Conservation (phyloP, 495 filamentous ascomycete genomes). For the Cercophora newfieldiana region DNA sequence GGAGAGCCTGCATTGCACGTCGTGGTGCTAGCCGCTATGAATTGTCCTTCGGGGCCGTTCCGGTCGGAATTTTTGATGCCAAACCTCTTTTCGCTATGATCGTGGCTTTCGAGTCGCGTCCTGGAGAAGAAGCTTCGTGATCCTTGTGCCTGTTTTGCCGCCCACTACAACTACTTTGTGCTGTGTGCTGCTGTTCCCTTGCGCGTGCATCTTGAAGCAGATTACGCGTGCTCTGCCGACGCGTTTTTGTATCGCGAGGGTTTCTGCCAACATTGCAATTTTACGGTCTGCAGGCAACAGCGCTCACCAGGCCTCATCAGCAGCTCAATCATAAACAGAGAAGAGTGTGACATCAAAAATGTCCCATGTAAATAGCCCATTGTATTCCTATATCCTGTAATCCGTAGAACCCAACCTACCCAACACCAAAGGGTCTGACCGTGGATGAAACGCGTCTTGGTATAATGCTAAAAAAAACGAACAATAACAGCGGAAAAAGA, state of each 20-base stretch:
- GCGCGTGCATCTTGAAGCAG: no score
- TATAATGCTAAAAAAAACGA: background rate
- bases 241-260: no score
- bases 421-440: background rate
- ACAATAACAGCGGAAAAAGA: background rate
- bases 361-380: background rate
- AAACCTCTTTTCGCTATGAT: conserved; percentile 18
- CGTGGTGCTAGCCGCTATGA: conserved; percentile 17
- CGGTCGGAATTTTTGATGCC: conserved; percentile 20
- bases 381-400: background rate
- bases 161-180: no score
- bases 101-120: conserved; percentile 11
- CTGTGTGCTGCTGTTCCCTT: no score
- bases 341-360: background rate
- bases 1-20: conserved; percentile 22
- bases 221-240: background rate
- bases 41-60: conserved; percentile 24
- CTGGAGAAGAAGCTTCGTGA: conserved; percentile 11
- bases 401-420: background rate
- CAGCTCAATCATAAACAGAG: background rate
- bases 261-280: no score
- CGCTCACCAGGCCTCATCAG: no score
- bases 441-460: background rate
- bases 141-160: background rate
- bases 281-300: no score